Percentiles rank a stretch among this genome's conserved stretches.
Conservation (phyloP, 2,329 filamentous ascomycete genomes). For the Dactylellina leptospora region DNA sequence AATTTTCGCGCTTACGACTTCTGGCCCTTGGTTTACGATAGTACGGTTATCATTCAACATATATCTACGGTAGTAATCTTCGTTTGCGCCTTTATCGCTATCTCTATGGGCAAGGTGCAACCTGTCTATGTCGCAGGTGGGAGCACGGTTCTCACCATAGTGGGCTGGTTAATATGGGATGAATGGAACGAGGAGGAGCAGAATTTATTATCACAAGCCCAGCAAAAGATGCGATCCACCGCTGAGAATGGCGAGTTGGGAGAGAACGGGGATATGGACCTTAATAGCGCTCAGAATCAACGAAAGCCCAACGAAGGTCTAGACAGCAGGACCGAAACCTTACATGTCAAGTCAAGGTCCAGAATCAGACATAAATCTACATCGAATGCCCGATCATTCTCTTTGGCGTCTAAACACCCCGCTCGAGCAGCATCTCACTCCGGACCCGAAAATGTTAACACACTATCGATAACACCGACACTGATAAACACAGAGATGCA, state of each 20-base stretch:
- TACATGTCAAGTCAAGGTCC: not conserved
- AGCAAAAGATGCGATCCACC: not conserved
- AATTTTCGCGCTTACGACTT: slow-evolving; percentile 95
- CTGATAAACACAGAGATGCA: not conserved
- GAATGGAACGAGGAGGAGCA: slow-evolving; percentile 53
- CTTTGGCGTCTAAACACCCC: slow-evolving; percentile 33
- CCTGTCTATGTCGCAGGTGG: slow-evolving; percentile 88
- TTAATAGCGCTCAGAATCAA: not conserved
- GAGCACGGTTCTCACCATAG: slow-evolving; percentile 80
- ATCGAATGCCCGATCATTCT: slow-evolving; percentile 21
- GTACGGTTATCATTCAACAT: slow-evolving; percentile 95
- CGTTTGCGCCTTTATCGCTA: slow-evolving; percentile 89
- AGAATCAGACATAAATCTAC: slow-evolving; percentile 7
- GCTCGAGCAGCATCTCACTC: not conserved
- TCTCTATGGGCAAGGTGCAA: slow-evolving; percentile 85
- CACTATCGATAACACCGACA: slow-evolving; percentile 14
- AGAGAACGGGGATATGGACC: not conserved
- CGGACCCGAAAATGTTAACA: not conserved
- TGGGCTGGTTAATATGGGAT: slow-evolving; percentile 94
- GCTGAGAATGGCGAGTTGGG: not conserved
- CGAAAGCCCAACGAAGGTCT: not conserved
- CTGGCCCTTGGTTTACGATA: slow-evolving; percentile 94
- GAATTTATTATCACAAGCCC: slow-evolving; percentile 16
- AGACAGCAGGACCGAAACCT: slow-evolving; percentile 3
- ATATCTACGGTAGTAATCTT: slow-evolving; percentile 95